Conservation (phyloP, 1,284 basidiomycete genomes). For the Ustilago hordei region DNA sequence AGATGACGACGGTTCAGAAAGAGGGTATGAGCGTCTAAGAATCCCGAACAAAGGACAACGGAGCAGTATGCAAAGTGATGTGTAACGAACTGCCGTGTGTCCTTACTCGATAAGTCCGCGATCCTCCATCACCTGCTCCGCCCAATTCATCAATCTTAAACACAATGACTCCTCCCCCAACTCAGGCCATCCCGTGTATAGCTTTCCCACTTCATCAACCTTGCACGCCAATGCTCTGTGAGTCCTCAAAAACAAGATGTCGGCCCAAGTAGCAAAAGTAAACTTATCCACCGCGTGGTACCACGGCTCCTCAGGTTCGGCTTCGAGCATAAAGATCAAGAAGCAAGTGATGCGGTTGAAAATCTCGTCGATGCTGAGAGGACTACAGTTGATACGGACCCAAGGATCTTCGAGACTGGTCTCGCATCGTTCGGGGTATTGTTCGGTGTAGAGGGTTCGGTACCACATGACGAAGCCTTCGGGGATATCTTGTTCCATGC, state of each 20-base stretch:
- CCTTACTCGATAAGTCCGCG: slow-evolving; percentile 2
- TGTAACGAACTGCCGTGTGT: neutral
- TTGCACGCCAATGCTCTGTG: neutral
- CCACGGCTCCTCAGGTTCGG: neutral
- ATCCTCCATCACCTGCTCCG: neutral
- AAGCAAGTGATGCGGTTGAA: slow-evolving; percentile 19
- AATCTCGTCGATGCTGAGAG: slow-evolving; percentile 9
- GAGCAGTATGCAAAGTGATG: neutral
- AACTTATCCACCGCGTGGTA: neutral
- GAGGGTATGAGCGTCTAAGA: neutral
- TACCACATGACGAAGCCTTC: slow-evolving; percentile 6
- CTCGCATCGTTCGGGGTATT: neutral
- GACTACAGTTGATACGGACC: neutral
- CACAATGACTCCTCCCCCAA: neutral
- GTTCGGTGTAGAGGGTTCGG: neutral
- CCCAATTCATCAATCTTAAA: neutral
- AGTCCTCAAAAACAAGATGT: neutral
- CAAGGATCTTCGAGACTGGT: slow-evolving; percentile 7
- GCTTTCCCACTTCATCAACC: neutral
- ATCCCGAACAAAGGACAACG: neutral
- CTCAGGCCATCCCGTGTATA: neutral
- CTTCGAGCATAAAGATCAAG: slow-evolving; percentile 1
- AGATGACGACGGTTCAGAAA: neutral
- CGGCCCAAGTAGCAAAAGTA: slow-evolving; percentile 1
- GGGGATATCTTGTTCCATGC: neutral